Base-by-base conservation (phyloP, 2,329 filamentous ascomycete species). In the Leptographium wingfieldii region DNA sequence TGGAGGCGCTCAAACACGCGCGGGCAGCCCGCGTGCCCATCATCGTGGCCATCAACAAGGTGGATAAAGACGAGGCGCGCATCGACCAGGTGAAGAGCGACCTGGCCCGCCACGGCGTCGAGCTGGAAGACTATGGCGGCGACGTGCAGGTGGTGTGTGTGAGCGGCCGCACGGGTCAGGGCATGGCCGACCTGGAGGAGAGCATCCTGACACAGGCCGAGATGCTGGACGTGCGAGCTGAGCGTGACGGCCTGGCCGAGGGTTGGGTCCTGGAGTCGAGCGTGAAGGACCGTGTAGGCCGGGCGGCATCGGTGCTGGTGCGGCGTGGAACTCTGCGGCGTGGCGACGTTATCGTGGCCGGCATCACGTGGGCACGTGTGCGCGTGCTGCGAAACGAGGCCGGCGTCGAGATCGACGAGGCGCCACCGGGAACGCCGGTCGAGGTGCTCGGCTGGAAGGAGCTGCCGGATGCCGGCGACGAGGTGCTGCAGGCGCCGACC, bases 11-110 rank as follows among this genome's bases (percentile, higher is more conserved):
- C 69, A 96, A 95, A 72, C 94, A 99, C 70, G 92, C 94, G 9
- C 87, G 86, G 60, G 80, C 82, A 35, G 90, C 94, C 57, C 87
- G 88, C 63, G 94, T 97, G 0, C 92, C 94, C 5, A 92, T 99
- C 56, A 96, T 99, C 61, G 94, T 99, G 57, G 95, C 95, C 19
- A 92, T 97, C 74, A 99, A 94, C 77, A 99, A 99, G 74, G 83
- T 96, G 57, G 94, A 99, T 74, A 96, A 94, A 73, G 84, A 87
- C 62, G 87, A 89, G 62, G 86, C 88, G 5, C 83, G 90, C 57
- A 75, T 91, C 12, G 87, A 96, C 51, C 82, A 84, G 55, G 92
- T 97, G 63, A 97, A 97, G 74, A 79, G 86, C 60, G 94, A 97
- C 70, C 83, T 99, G 29, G 84, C 88, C 10, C 79, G 84, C 2